phyloP scores from a whole-genome alignment of 139 green algal species.

The Ostreobium quekettii region DNA sequence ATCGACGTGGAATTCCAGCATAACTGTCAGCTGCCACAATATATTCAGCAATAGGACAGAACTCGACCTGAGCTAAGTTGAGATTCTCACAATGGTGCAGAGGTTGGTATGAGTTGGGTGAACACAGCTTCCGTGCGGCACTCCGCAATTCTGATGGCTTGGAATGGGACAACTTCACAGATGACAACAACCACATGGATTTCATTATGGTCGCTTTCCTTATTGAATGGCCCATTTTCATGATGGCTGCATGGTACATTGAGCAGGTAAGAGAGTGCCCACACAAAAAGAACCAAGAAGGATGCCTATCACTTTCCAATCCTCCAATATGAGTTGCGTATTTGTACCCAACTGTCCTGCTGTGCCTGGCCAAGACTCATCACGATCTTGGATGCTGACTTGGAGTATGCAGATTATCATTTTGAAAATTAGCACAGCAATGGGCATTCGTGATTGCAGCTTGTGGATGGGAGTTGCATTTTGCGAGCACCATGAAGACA shows the following conservation, averaged over 20 bases:
- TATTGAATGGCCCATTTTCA: slow-evolving; percentile 72
- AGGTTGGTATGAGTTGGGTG: slow-evolving; percentile 14
- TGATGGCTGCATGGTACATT: slow-evolving; percentile 62
- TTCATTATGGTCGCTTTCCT: slow-evolving; percentile 51
- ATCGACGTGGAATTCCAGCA: too few species aligned
- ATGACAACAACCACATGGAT: slow-evolving; percentile 18
- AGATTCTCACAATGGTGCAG: too few species aligned
- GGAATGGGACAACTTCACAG: background rate
- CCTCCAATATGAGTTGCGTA: background rate
- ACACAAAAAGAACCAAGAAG: background rate
- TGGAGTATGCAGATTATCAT: background rate
- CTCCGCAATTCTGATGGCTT: slow-evolving; percentile 5
- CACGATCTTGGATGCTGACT: background rate
- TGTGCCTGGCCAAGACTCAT: too few species aligned
- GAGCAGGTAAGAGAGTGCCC: slow-evolving; percentile 43
- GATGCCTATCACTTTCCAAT: background rate
- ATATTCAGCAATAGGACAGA: too few species aligned
- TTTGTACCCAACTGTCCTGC: too few species aligned
- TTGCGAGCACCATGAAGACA: background rate
- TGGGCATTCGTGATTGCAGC: background rate
- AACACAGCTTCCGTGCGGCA: slow-evolving; percentile 14
- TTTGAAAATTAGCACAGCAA: background rate
- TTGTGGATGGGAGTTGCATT: background rate
- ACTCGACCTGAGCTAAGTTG: too few species aligned
- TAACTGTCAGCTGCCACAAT: too few species aligned